Evolutionary conservation across 495 filamentous ascomycete genomes (phyloP).

Genomic region (Baudoinia panamericana): DNA sequence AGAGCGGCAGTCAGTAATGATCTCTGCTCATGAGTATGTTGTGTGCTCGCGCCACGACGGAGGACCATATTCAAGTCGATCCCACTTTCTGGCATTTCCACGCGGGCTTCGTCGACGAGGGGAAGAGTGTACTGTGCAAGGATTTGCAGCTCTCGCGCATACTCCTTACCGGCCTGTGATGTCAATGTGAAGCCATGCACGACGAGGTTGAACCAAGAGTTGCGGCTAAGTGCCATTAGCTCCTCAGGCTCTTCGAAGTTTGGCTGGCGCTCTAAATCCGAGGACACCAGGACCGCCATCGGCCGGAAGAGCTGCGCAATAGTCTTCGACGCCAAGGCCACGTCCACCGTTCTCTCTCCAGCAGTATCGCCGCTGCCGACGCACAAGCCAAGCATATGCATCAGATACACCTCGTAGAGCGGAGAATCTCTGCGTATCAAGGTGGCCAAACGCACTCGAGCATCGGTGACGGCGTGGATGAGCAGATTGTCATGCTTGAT

Average conservation of each 20-base stretch:
- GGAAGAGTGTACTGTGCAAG: slow-evolving; percentile 79
- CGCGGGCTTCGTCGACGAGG: slow-evolving; percentile 67
- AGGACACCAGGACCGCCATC: slow-evolving; percentile 60
- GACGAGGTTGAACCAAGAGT: slow-evolving; percentile 95
- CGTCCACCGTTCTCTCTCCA: slow-evolving; percentile 52
- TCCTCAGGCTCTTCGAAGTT: slow-evolving; percentile 38
- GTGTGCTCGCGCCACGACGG: slow-evolving; percentile 62
- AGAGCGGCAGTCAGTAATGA: slow-evolving; percentile 56
- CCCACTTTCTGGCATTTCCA: slow-evolving; percentile 82
- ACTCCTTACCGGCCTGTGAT: slow-evolving; percentile 52
- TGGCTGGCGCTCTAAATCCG: slow-evolving; percentile 40
- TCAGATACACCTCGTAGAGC: slow-evolving; percentile 63
- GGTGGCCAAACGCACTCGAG: slow-evolving; percentile 63
- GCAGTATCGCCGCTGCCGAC: slow-evolving; percentile 73
- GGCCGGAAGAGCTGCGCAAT: slow-evolving; percentile 75
- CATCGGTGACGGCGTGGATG: slow-evolving; percentile 50
- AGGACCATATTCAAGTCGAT: slow-evolving; percentile 90
- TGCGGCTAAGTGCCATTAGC: slow-evolving; percentile 53
- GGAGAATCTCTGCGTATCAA: slow-evolving; percentile 52
- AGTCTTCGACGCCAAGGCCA: slow-evolving; percentile 66
- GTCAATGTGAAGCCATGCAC: slow-evolving; percentile 77
- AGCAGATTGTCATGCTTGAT: slow-evolving; percentile 48
- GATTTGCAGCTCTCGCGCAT: slow-evolving; percentile 57
- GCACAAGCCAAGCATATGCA: slow-evolving; percentile 73
- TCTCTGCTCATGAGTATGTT: slow-evolving; percentile 69